Evolutionary conservation across 2,329 filamentous ascomycete genomes (phyloP).

Genomic region (Arthrobotrys megalospora): DNA sequence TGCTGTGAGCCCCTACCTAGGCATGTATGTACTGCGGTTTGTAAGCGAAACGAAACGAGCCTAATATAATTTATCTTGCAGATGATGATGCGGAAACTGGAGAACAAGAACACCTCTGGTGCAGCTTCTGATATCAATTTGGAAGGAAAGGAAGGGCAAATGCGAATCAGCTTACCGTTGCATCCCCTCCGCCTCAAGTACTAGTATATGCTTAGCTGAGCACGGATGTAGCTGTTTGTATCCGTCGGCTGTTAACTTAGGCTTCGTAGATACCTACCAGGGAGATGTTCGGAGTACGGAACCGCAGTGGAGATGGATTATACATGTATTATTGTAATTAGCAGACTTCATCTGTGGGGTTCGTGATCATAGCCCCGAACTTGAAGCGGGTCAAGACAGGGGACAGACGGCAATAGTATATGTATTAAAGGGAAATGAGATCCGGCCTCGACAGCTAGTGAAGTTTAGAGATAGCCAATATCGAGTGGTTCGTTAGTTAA

Average conservation of each 20-base stretch:
- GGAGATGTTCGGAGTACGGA: conserved; percentile 24
- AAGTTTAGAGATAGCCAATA: conserved; percentile 2
- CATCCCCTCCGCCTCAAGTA: conserved; percentile 57
- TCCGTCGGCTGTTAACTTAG: conserved; percentile 50
- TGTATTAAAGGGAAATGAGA: conserved; percentile 59
- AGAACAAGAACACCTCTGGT: conserved; percentile 27
- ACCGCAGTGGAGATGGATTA: neutral
- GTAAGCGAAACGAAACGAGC: conserved; percentile 58
- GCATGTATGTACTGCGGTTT: conserved; percentile 53
- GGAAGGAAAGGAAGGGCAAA: conserved; percentile 42
- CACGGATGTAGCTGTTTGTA: conserved; percentile 51
- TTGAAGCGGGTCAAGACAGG: conserved; percentile 11
- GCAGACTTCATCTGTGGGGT: conserved; percentile 34
- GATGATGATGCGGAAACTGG: conserved; percentile 52
- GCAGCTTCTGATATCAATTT: conserved; percentile 35
- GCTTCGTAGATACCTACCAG: conserved; percentile 38
- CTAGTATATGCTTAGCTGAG: conserved; percentile 44
- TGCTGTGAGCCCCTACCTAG: conserved; percentile 28
- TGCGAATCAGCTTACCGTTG: conserved; percentile 61
- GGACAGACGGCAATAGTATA: conserved; percentile 2
- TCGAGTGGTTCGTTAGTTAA: conserved; percentile 11
- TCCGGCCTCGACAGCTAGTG: conserved; percentile 32
- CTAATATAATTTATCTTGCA: conserved; percentile 55
- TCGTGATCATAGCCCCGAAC: conserved; percentile 32
- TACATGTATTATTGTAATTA: conserved; percentile 10